Evolutionary conservation across 2,329 filamentous ascomycete genomes (phyloP).

Genomic region (Fusarium burgessii): DNA sequence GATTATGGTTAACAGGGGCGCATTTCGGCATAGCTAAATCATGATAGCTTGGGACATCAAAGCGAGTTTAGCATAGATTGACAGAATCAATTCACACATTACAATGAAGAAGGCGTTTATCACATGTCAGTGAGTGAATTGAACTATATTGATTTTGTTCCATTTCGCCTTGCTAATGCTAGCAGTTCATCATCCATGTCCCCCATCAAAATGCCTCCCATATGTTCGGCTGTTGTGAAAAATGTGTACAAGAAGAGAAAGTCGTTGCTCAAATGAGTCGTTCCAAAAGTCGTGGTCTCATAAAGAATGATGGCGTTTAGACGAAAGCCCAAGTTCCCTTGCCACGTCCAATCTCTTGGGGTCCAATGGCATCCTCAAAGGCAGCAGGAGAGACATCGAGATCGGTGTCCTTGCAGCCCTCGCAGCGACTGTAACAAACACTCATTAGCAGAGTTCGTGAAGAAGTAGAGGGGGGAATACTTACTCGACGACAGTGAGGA

Average conservation of each 20-base stretch:
- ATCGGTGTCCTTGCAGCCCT: constrained; percentile 59
- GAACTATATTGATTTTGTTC: constrained; percentile 8
- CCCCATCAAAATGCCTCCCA: constrained; percentile 9
- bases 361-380: constrained; percentile 59
- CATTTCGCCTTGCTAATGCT: constrained; percentile 8
- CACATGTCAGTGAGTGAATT: background rate
- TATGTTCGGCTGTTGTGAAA: constrained; percentile 25
- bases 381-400: constrained; percentile 62
- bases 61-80: constrained; percentile 43
- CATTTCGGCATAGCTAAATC: constrained; percentile 20
- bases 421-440: constrained; percentile 61
- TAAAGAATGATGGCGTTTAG: constrained; percentile 13
- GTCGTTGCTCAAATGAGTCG: background rate
- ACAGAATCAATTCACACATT: constrained; percentile 31
- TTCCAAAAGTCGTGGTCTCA: constrained; percentile 1
- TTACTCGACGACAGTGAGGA: constrained; percentile 73
- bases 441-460: background rate
- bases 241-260: constrained; percentile 26
- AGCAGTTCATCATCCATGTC: constrained; percentile 26
- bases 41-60: constrained; percentile 1
- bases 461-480: background rate
- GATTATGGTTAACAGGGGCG: constrained; percentile 11
- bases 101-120: constrained; percentile 1
- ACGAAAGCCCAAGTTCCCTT: constrained; percentile 21
- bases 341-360: constrained; percentile 34